Evolutionary conservation across 2,329 filamentous ascomycete genomes (phyloP), one percentile per base, ranked within the genome.

Genomic region (Ceratocystis cubensis): DNA sequence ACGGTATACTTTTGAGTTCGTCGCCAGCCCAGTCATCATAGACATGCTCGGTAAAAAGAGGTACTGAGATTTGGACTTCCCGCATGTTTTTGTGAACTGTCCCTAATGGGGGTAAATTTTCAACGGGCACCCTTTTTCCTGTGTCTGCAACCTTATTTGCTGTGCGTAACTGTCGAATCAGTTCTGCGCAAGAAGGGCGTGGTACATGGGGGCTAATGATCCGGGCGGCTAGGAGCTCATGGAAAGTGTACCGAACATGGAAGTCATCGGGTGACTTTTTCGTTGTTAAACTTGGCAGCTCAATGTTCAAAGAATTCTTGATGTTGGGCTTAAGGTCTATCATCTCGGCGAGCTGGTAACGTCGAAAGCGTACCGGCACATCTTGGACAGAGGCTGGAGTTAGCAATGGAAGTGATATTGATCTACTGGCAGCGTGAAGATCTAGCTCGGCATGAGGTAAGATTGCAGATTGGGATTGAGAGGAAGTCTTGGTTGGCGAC

Each of bases 161-260:
- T 25, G 28, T 50, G 57, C 57, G 65, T 0, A 48, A 20, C 46
- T 68, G 66, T 30, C 66, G 66, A 63, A 65, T 17, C 8, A 68
- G 6, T 41, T 68, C 66, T n/a, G 44, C 48, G 5, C 33, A 48
- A 13, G 61, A 68, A n/a, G 66, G 63, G 28, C 66, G 59, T 2
- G 66, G 66, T 5, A 64, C 22, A n/a, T 25, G 3, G 25, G 63
- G 46, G 20, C 20, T 64, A 2, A 66, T 28, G 6, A 64, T 25
- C 3, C 33, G 61, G n/a, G 33, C 41, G 8, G 65, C 65, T 13
- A 66, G 25, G 22, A 62, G 61, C n/a, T 62, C 65, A 59, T 66
- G 41, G 22, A 63, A 66, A n/a, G 48, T 63, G 33, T 53, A 66
- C 2, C 65, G 65, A 63, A 65, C 64, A n/a, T 41, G 28, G n/a